Evolutionary conservation across 192 early-diverging fungal genomes (phyloP).

Genomic region (Gryganskiella cystojenkinii): DNA sequence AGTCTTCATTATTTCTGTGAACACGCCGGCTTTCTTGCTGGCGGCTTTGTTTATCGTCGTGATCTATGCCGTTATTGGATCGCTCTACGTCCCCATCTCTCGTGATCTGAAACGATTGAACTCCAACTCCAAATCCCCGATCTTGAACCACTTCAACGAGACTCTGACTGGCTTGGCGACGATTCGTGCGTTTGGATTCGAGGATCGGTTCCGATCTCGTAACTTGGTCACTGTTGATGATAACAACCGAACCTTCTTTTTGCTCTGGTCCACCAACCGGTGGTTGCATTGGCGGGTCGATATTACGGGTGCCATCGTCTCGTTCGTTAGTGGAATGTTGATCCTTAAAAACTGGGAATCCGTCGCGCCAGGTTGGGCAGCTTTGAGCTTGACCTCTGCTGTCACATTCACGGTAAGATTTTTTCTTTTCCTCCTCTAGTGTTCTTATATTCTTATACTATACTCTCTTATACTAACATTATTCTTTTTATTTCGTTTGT

Average conservation of each 20-base stretch:
- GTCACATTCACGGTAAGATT: slow-evolving; percentile 81
- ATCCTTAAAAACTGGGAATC: slow-evolving; percentile 58
- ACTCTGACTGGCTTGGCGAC: slow-evolving; percentile 79
- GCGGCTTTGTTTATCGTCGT: slow-evolving; percentile 66
- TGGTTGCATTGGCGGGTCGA: slow-evolving; percentile 92
- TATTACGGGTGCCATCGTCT: slow-evolving; percentile 78
- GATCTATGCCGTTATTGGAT: slow-evolving; percentile 72
- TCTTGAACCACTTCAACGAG: slow-evolving; percentile 87
- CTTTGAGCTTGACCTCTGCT: slow-evolving; percentile 86
- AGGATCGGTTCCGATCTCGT: slow-evolving; percentile 72
- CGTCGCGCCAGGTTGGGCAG: slow-evolving; percentile 90
- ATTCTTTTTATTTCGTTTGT: slow-evolving; percentile 6
- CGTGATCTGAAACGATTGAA: slow-evolving; percentile 93
- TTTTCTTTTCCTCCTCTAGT: no score
- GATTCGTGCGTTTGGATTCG: slow-evolving; percentile 86
- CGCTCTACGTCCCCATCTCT: slow-evolving; percentile 79
- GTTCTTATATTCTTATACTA: no score
- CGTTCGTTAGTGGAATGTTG: slow-evolving; percentile 76
- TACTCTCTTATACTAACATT: background rate
- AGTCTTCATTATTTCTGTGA: slow-evolving; percentile 68
- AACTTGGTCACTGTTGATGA: slow-evolving; percentile 71
- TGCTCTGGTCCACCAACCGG: slow-evolving; percentile 87
- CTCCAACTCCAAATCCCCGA: slow-evolving; percentile 77
- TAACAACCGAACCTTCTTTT: slow-evolving; percentile 89
- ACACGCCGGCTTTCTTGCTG: slow-evolving; percentile 80